These are phyloP conservation scores for Teunomyces panamensis DNA, from an alignment of 805 yeast genomes.

Conservation along the genomic window DNA sequence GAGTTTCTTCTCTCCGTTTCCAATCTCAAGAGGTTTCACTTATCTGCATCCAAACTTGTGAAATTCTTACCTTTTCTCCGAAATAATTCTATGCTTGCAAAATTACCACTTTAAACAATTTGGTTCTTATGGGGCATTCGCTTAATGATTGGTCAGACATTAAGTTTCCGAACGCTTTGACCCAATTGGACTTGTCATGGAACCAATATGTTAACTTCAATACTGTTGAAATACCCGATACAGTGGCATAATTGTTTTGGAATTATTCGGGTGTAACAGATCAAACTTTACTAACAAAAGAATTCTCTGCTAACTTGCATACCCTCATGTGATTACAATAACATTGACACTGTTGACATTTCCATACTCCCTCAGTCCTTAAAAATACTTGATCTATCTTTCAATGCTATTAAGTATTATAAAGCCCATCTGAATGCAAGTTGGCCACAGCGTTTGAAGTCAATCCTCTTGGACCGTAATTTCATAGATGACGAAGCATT, in stretches of 20 bases:
- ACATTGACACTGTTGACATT: conserved; percentile 18
- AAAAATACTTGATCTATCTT: conserved; percentile 28
- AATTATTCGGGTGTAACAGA: conserved; percentile 25
- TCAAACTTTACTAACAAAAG: conserved; percentile 6
- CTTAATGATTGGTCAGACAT: conserved; percentile 26
- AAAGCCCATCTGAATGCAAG: conserved; percentile 4
- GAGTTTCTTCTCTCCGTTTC: conserved; percentile 19
- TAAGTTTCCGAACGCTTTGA: conserved; percentile 23
- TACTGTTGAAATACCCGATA: conserved; percentile 21
- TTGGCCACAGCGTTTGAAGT: conserved; percentile 27
- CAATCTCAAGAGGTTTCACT: conserved; percentile 29
- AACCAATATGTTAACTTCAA: conserved; percentile 19
- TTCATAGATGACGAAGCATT: conserved; percentile 17
- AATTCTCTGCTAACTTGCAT: conserved; percentile 21
- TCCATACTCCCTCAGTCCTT: conserved; percentile 25
- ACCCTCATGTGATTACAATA: conserved; percentile 34
- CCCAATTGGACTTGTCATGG: conserved; percentile 38
- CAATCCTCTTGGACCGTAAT: conserved; percentile 22
- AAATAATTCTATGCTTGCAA: conserved; percentile 6
- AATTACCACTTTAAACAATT: conserved; percentile 16
- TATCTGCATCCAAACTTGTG: conserved; percentile 21
- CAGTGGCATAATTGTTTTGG: conserved; percentile 27
- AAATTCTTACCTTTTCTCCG: conserved; percentile 5
- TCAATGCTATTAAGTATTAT: conserved; percentile 14
- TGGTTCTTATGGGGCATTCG: conserved; percentile 33